These are phyloP conservation scores for Aphanocladium album DNA, from an alignment of 2,329 filamentous ascomycete genomes.

Conservation along the genomic window DNA sequence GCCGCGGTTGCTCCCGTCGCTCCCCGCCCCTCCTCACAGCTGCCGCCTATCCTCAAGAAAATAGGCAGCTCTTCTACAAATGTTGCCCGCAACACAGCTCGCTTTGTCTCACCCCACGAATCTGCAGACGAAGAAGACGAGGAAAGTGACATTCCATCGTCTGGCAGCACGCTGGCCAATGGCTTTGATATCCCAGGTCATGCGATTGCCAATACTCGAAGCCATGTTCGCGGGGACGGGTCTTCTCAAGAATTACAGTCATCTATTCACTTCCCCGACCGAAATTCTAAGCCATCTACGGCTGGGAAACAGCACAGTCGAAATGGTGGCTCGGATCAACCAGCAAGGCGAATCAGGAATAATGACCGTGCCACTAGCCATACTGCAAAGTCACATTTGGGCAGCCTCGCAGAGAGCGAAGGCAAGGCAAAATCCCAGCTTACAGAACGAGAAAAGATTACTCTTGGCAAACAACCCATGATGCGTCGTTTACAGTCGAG, in stretches of 20 bases:
- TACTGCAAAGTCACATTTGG: background rate
- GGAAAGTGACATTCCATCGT: conserved; percentile 21
- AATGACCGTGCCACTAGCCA: no score
- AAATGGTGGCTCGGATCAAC: background rate
- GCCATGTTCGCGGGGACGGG: background rate
- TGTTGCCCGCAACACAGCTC: conserved; percentile 53
- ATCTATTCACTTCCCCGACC: background rate
- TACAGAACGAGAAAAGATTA: background rate
- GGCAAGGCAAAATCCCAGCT: background rate
- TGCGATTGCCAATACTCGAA: background rate
- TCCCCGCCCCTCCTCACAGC: conserved; percentile 41
- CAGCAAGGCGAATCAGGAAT: background rate
- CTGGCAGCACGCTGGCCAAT: conserved; percentile 34
- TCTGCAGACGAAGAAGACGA: conserved; percentile 39
- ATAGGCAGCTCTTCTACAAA: conserved; percentile 47
- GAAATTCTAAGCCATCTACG: background rate
- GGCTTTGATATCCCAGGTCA: conserved; percentile 19
- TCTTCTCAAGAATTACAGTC: background rate
- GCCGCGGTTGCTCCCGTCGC: no score
- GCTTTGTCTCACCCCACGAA: conserved; percentile 52
- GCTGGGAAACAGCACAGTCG: background rate
- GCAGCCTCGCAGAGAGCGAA: background rate
- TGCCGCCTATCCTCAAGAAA: conserved; percentile 58
- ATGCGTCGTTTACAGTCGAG: conserved; percentile 23
- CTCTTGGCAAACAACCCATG: conserved; percentile 17